Evolutionary conservation across 2,329 filamentous ascomycete species (phyloP), one percentile per base, ranked within the genome.

Genomic region (Verticillium dahliae): DNA sequence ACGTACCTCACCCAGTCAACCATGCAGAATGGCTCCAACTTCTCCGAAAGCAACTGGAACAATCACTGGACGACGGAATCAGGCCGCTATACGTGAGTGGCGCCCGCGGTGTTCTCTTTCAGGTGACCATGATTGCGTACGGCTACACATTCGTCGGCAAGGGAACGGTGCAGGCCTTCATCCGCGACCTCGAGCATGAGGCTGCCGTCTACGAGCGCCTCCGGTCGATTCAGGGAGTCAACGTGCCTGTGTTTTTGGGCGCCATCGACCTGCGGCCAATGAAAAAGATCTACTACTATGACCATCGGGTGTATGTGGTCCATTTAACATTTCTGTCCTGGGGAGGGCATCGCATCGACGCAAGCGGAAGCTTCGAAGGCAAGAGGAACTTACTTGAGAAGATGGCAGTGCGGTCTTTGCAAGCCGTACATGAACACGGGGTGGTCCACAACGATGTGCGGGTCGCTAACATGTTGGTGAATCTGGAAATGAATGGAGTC

Each of bases 91-190:
- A 66, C 9, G 22, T 67, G n/a, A 61, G 67, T 34, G 74, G 78
- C 5, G 65, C 75, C 1, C 70, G 73, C 9, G 72, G 76, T 15
- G 74, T 72, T 4, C 66, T 80, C 6, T 81, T 81, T 64, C 68
- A 72, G 60, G 66, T 81, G 4, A 76, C 73, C 9, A 69, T 81
- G 45, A 65, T 74, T 31, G 67, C 62, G 2, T 73, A 79, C 63
- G 72, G 76, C 62, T 81, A 81, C 68, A 78, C 73, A 1, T 75
- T 81, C 56, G 68, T 76, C 34, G 68, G 72, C 58, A 81, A 82
- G 65, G 74, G 73, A 27, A 79, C 72, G 1, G 68, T 75, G 2
- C 33, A 15, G 27, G 69, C 62, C 18, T 76, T 75, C 22, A 63
- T 73, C 37, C 15, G 54, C 5, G 69, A 74, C 62, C 73, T 78